Conservation (phyloP, 768 basidiomycete species). For the Lactifluus hygrophoroides region DNA sequence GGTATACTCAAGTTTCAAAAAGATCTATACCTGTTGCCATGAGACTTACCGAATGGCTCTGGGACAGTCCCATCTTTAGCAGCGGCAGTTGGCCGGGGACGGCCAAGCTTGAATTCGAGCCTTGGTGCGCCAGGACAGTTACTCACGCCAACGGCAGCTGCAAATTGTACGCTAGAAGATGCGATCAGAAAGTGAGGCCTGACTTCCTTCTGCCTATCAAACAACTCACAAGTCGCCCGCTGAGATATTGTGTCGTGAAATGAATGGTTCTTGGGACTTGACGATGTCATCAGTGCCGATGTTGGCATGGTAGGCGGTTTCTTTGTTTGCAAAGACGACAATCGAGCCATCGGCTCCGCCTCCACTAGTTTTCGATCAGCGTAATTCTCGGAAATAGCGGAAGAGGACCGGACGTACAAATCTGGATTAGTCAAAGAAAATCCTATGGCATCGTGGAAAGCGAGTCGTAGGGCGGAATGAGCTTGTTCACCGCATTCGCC, state of each 20-base stretch:
- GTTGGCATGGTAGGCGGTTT: slow-evolving; percentile 21
- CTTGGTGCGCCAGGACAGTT: slow-evolving; percentile 32
- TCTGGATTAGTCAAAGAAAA: background rate
- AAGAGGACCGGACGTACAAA: background rate
- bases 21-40: background rate
- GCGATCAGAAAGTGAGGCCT: background rate
- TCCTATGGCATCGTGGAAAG: slow-evolving; percentile 25
- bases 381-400: background rate
- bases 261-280: slow-evolving; percentile 28
- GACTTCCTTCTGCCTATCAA: background rate
- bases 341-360: slow-evolving; percentile 25
- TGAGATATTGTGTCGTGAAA: slow-evolving; percentile 30
- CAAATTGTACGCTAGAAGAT: slow-evolving; percentile 27
- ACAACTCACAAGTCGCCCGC: slow-evolving; percentile 40
- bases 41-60: slow-evolving; percentile 25
- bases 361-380: slow-evolving; percentile 7
- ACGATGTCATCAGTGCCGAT: slow-evolving; percentile 21
- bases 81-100: slow-evolving; percentile 24
- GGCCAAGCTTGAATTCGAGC: slow-evolving; percentile 29
- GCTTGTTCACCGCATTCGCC: slow-evolving; percentile 28
- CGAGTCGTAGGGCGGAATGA: slow-evolving; percentile 25
- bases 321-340: slow-evolving; percentile 11
- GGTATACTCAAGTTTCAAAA: background rate
- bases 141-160: slow-evolving; percentile 28
- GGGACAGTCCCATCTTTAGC: slow-evolving; percentile 29